A percentile compares a stretch with the other conserved stretches of the same genome.
Conservation (phyloP, 768 basidiomycete genomes). For the Amanita fuliginea region DNA sequence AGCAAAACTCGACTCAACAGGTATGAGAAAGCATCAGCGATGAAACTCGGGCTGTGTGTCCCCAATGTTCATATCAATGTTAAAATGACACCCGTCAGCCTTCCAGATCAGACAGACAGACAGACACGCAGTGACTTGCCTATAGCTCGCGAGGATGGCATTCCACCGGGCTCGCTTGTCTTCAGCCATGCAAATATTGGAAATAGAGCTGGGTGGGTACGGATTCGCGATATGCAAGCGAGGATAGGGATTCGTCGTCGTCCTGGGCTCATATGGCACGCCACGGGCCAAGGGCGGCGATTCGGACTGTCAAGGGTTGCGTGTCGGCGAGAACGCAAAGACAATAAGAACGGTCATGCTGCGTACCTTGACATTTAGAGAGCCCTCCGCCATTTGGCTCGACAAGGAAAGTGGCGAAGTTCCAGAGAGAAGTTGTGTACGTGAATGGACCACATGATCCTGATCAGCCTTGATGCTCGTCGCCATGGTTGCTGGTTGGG, state of each 20-base stretch:
- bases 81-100: conserved; percentile 7
- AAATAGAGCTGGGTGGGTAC: conserved; percentile 18
- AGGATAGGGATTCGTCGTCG: conserved; percentile 25
- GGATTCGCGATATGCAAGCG: conserved; percentile 27
- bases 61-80: not conserved
- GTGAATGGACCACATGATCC: conserved; percentile 11
- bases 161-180: conserved; percentile 35
- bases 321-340: not conserved
- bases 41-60: conserved; percentile 37
- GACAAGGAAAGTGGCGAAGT: conserved; percentile 12
- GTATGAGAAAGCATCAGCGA: conserved; percentile 36
- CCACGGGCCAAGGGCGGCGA: conserved; percentile 21
- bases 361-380: conserved; percentile 1
- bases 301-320: conserved; percentile 15
- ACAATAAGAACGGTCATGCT: not conserved
- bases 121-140: conserved; percentile 18
- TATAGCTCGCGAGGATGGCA: conserved; percentile 23
- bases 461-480: conserved; percentile 30
- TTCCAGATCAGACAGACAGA: too few species aligned
- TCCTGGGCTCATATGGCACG: conserved; percentile 23
- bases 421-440: conserved; percentile 12
- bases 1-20: conserved; percentile 27
- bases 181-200: conserved; percentile 18
- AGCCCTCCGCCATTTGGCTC: not conserved
- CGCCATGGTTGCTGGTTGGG: conserved; percentile 19